Evolutionary conservation across 805 yeast genomes (phyloP).

Genomic region (Starmera amethionina): DNA sequence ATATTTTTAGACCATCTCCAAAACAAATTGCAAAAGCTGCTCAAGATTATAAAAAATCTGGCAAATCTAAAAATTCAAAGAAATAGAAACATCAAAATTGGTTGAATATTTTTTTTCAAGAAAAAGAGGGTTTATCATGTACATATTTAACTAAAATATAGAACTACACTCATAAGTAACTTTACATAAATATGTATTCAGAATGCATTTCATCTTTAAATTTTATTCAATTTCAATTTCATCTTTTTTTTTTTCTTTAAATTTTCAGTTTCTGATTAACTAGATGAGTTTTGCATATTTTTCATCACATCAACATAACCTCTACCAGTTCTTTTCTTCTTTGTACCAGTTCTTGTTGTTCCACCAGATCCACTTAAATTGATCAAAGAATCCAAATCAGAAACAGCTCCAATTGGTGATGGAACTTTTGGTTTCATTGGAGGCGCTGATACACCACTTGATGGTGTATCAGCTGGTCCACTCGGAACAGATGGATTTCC

Average conservation of each 20-base stretch:
- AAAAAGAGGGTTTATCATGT: too few species aligned
- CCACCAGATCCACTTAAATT: constrained; percentile 23
- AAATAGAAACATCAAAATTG: too few species aligned
- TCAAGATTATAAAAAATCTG: too few species aligned
- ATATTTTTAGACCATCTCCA: constrained; percentile 22
- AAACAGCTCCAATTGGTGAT: constrained; percentile 10
- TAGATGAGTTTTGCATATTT: constrained; percentile 5
- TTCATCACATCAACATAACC: constrained; percentile 64
- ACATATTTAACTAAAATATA: too few species aligned
- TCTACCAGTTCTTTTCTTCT: constrained; percentile 37
- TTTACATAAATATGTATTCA: too few species aligned
- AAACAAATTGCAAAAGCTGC: constrained; percentile 3
- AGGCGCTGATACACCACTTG: constrained; percentile 2
- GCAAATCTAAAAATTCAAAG: too few species aligned
- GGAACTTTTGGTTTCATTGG: constrained; percentile 2
- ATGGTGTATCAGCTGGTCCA: constrained; percentile 3
- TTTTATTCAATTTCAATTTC: too few species aligned
- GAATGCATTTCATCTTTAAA: not conserved
- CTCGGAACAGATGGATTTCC: not conserved
- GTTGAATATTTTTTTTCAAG: too few species aligned
- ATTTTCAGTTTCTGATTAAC: not conserved
- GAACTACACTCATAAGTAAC: too few species aligned
- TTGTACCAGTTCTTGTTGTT: constrained; percentile 20
- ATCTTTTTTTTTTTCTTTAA: not conserved
- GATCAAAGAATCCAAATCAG: constrained; percentile 37